Percentiles rank a stretch among this genome's conserved stretches.
Conservation (phyloP, 2,329 filamentous ascomycete species). For the Aspergillus neoniger region DNA sequence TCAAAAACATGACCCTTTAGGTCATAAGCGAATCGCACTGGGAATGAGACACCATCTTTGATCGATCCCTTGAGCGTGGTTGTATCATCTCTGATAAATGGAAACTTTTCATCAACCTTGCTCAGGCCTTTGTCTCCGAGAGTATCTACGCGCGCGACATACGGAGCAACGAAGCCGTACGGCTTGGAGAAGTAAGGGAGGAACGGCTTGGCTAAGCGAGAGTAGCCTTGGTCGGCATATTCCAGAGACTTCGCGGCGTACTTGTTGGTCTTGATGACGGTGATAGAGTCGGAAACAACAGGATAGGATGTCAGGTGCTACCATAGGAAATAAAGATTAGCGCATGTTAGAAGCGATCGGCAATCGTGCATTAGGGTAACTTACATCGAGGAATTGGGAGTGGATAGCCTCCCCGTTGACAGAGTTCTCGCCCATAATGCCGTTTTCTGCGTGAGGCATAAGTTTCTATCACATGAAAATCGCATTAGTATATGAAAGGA, state of each 20-base stretch:
- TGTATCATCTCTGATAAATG: constrained; percentile 73
- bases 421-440: constrained; percentile 49
- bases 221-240: constrained; percentile 72
- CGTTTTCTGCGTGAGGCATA: constrained; percentile 54
- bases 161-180: constrained; percentile 80
- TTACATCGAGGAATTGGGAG: constrained; percentile 50
- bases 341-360: constrained; percentile 18
- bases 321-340: constrained; percentile 21
- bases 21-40: constrained; percentile 63
- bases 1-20: constrained; percentile 51
- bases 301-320: constrained; percentile 87
- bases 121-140: constrained; percentile 71
- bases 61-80: constrained; percentile 68
- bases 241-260: constrained; percentile 81
- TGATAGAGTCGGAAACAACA: constrained; percentile 74
- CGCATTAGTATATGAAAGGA: neutral
- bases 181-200: constrained; percentile 77
- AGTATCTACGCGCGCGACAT: constrained; percentile 77
- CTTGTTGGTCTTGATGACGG: constrained; percentile 76
- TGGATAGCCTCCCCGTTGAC: constrained; percentile 54
- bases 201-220: constrained; percentile 73
- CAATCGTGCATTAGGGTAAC: constrained; percentile 13
- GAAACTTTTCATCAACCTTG: constrained; percentile 70
- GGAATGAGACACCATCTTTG: constrained; percentile 62
- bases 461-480: constrained; percentile 10